These are phyloP conservation scores for Mycena venus DNA, from an alignment of 768 basidiomycete genomes.

Conservation along the genomic window DNA sequence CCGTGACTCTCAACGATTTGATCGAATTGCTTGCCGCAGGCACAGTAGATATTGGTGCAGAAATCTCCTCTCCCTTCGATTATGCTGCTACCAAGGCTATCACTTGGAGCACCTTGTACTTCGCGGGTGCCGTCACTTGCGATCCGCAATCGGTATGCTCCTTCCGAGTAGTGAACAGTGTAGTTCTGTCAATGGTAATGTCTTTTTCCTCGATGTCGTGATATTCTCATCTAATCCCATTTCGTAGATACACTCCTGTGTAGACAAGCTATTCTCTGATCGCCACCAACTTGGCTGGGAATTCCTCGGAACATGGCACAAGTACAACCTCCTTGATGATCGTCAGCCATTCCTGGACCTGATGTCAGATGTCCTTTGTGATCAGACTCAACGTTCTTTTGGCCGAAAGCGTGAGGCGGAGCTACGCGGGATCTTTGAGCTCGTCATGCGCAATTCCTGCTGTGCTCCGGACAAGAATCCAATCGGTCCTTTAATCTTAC, in stretches of 20 bases:
- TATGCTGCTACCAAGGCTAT: background rate
- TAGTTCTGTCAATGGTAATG: slow-evolving; percentile 3
- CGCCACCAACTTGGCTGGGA: background rate
- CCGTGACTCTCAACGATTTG: background rate
- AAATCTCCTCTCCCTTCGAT: background rate
- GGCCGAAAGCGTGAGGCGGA: background rate
- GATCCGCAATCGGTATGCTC: background rate
- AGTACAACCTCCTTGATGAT: background rate
- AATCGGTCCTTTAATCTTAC: background rate
- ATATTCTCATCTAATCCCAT: background rate
- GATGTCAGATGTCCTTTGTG: background rate
- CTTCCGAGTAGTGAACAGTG: slow-evolving; percentile 1
- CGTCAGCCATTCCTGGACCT: background rate
- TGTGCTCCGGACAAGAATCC: background rate
- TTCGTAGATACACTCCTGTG: slow-evolving; percentile 8
- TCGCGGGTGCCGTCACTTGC: slow-evolving; percentile 14
- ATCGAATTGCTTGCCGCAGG: slow-evolving; percentile 23
- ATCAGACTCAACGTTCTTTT: background rate
- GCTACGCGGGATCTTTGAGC: slow-evolving; percentile 23
- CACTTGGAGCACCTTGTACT: slow-evolving; percentile 14
- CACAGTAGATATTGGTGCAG: background rate
- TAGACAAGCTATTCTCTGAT: background rate
- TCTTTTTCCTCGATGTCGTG: background rate
- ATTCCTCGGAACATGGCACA: background rate
- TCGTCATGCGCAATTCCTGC: slow-evolving; percentile 10